Conservation (phyloP, 306 rosid genomes). For the Glycine soja region DNA sequence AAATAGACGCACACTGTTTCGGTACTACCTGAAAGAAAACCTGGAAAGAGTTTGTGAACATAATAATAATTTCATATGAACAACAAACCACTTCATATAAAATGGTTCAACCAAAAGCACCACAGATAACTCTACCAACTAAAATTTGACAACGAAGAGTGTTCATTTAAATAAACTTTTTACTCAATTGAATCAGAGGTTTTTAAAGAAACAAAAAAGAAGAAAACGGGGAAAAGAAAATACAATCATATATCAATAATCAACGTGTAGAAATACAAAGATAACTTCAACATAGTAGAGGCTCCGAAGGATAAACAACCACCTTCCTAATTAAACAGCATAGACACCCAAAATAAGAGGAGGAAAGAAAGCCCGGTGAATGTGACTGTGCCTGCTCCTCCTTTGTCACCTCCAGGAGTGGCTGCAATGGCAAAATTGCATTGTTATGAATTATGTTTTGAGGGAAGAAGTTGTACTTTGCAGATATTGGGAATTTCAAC, state of each 20-base stretch:
- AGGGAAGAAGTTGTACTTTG: background rate
- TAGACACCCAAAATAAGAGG: conserved; percentile 55
- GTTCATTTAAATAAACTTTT: background rate
- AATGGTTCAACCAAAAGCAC: conserved; percentile 37
- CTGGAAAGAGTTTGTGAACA: background rate
- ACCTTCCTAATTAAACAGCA: conserved; percentile 50
- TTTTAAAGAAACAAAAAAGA: background rate
- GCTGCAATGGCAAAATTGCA: conserved; percentile 42
- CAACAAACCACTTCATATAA: background rate
- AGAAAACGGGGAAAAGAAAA: background rate
- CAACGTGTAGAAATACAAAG: conserved; percentile 25
- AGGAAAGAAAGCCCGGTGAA: conserved; percentile 57
- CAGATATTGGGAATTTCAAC: background rate
- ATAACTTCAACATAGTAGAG: conserved; percentile 16
- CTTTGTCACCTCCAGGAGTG: conserved; percentile 37
- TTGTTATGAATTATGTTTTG: background rate
- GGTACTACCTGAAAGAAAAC: background rate
- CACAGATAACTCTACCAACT: conserved; percentile 21
- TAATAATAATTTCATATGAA: background rate
- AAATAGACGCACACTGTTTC: background rate
- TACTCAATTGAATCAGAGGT: conserved; percentile 46
- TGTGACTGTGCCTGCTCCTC: conserved; percentile 51
- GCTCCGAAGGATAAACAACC: conserved; percentile 4
- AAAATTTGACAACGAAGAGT: conserved; percentile 28
- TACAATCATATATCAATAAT: conserved; percentile 28